These are phyloP conservation scores for Casuarina glauca DNA, from an alignment of 306 rosid species.

Conservation along the genomic window DNA sequence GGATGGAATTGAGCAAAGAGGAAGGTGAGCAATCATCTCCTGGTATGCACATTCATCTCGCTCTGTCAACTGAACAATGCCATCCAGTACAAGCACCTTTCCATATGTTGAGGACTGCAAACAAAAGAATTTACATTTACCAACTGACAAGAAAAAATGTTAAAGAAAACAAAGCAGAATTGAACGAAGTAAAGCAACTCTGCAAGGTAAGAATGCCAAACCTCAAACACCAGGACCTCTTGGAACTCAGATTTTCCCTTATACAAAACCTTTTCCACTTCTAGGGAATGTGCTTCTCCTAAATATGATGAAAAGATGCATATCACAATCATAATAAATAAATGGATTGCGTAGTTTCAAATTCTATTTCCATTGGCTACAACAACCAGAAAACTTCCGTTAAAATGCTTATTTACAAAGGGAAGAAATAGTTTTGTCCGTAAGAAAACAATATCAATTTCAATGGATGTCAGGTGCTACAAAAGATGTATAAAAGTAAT, in stretches of 20 bases:
- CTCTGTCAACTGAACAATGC: slow-evolving; percentile 93
- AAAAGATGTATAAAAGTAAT: slow-evolving; percentile 3
- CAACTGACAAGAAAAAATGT: background rate
- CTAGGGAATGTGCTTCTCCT: slow-evolving; percentile 95
- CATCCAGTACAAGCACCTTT: slow-evolving; percentile 97
- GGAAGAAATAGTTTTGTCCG: background rate
- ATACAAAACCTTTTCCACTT: slow-evolving; percentile 63
- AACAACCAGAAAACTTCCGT: too few species aligned
- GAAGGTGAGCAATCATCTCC: slow-evolving; percentile 98
- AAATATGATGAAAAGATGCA: slow-evolving; percentile 18
- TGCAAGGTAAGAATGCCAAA: slow-evolving; percentile 36
- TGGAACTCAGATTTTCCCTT: slow-evolving; percentile 82
- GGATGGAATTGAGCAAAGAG: slow-evolving; percentile 87
- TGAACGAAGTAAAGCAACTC: slow-evolving; percentile 19
- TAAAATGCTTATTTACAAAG: background rate
- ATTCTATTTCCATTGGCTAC: too few species aligned
- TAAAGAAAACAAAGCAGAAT: background rate
- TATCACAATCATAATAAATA: background rate
- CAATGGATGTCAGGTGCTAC: background rate
- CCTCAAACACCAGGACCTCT: slow-evolving; percentile 94
- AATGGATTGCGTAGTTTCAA: too few species aligned
- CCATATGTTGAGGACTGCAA: slow-evolving; percentile 83
- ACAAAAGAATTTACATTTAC: slow-evolving; percentile 22
- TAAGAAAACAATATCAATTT: background rate
- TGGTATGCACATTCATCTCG: slow-evolving; percentile 98